Percentiles rank a stretch among this genome's conserved stretches.
These are phyloP conservation scores for Pinus taeda DNA, from an alignment of 75 land plant species.

Conservation along the genomic window DNA sequence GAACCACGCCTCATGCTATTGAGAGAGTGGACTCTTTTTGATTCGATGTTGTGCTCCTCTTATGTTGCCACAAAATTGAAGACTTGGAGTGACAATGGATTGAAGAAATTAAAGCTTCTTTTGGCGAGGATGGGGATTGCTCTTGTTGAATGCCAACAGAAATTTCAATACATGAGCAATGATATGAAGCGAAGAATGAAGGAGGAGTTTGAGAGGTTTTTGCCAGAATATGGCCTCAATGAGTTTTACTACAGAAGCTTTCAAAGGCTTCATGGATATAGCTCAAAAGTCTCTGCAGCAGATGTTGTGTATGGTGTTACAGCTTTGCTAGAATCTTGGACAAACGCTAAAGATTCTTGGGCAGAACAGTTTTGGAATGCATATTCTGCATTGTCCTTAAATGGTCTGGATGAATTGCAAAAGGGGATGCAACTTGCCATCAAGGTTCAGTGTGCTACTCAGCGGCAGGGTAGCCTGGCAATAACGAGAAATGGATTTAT, in stretches of 20 bases:
- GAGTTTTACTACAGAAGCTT: constrained; percentile 90
- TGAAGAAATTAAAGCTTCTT: constrained; percentile 82
- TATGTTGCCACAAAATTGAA: constrained; percentile 89
- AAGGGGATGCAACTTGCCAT: constrained; percentile 87
- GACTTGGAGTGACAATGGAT: constrained; percentile 92
- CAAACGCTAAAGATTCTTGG: constrained; percentile 39
- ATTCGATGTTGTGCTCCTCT: constrained; percentile 89
- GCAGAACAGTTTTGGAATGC: constrained; percentile 69
- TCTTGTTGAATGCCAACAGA: constrained; percentile 85
- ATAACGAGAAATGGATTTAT: constrained; percentile 81
- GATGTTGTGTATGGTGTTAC: constrained; percentile 96
- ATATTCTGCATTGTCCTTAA: constrained; percentile 67
- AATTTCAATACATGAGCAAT: constrained; percentile 84
- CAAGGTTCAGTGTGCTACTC: constrained; percentile 74
- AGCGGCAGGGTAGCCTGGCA: constrained; percentile 84
- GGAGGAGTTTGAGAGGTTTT: constrained; percentile 65
- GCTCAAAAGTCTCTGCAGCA: constrained; percentile 83
- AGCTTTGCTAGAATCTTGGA: constrained; percentile 77
- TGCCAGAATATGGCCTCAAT: constrained; percentile 71
- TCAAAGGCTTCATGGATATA: constrained; percentile 72
- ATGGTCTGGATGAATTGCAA: constrained; percentile 52
- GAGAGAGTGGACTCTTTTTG: constrained; percentile 91
- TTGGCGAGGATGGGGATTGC: constrained; percentile 92
- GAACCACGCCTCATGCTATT: constrained; percentile 94
- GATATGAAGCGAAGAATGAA: constrained; percentile 75